A percentile compares a stretch with the other conserved stretches of the same genome.
Conservation (phyloP, 148 eudicot species). For the Rhododendron ferrugineum region DNA sequence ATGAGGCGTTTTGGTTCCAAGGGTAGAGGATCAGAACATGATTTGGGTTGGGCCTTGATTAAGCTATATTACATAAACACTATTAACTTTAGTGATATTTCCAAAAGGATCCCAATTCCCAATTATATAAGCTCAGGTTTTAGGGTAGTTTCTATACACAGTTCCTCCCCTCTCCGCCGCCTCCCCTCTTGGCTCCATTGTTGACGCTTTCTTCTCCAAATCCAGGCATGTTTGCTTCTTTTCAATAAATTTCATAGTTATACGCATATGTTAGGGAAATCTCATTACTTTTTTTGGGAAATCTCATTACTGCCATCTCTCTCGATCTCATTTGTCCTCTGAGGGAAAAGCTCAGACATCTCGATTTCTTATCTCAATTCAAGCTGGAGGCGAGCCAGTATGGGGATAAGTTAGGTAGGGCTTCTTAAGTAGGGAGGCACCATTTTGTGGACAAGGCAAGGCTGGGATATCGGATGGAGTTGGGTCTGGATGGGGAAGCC, state of each 20-base stretch:
- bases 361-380: conserved; percentile 1
- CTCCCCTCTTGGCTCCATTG: not conserved
- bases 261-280: not conserved
- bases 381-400: not conserved
- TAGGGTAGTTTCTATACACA: not conserved
- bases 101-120: not conserved
- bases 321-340: not conserved
- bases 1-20: not conserved
- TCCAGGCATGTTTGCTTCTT: not conserved
- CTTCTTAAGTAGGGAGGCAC: not conserved
- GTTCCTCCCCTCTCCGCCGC: not conserved
- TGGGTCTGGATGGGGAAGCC: not conserved
- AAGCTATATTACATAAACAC: not conserved
- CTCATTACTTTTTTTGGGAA: not conserved
- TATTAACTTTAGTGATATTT: not conserved
- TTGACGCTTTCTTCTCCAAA: not conserved
- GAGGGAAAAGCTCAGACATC: not conserved
- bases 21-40: not conserved
- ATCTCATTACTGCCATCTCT: not conserved
- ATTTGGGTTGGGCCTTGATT: not conserved
- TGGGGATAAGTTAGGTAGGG: not conserved
- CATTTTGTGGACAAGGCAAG: not conserved
- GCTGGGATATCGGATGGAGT: not conserved
- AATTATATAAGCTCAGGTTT: not conserved
- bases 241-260: not conserved